A percentile compares a stretch with the other conserved stretches of the same genome.
phyloP scores from a whole-genome alignment of 768 basidiomycete genomes.

The Mycena maculata region DNA sequence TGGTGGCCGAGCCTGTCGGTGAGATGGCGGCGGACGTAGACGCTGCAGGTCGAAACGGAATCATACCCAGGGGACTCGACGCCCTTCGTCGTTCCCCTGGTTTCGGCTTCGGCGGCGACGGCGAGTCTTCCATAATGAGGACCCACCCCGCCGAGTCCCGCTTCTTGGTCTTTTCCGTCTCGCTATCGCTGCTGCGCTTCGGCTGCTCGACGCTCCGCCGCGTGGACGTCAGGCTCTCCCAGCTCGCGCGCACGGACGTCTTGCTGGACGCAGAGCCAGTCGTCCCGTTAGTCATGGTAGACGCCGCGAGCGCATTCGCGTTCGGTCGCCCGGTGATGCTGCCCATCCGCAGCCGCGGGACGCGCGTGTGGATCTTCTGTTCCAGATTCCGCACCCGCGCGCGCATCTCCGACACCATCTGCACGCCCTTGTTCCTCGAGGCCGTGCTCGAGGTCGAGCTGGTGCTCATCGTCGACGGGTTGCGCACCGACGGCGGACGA shows the following conservation, averaged over 20 bases:
- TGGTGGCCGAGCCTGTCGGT: slow-evolving; percentile 45
- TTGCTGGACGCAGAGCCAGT: slow-evolving; percentile 45
- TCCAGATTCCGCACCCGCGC: slow-evolving; percentile 85
- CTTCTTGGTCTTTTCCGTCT: slow-evolving; percentile 57
- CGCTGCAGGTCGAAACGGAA: slow-evolving; percentile 60
- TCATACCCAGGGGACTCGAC: slow-evolving; percentile 72
- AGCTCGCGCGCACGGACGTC: slow-evolving; percentile 46
- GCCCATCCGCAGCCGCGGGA: slow-evolving; percentile 85
- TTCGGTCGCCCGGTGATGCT: slow-evolving; percentile 72
- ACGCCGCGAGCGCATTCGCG: slow-evolving; percentile 49
- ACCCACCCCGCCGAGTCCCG: slow-evolving; percentile 86
- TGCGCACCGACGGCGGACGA: slow-evolving; percentile 52
- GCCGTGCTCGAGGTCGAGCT: slow-evolving; percentile 58
- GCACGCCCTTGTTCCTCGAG: slow-evolving; percentile 84
- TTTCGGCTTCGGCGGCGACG: slow-evolving; percentile 70
- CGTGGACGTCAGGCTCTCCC: slow-evolving; percentile 53
- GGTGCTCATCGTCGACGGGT: slow-evolving; percentile 52
- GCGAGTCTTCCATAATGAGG: slow-evolving; percentile 89
- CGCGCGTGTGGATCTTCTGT: slow-evolving; percentile 89
- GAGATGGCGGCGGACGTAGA: slow-evolving; percentile 61
- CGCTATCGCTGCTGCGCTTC: slow-evolving; percentile 58
- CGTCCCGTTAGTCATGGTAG: slow-evolving; percentile 49
- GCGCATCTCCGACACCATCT: slow-evolving; percentile 94
- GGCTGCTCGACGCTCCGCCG: slow-evolving; percentile 56
- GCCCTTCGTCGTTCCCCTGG: slow-evolving; percentile 68